Evolutionary conservation across 1,284 basidiomycete species (phyloP).

Genomic region (Chondrostereum purpureum): DNA sequence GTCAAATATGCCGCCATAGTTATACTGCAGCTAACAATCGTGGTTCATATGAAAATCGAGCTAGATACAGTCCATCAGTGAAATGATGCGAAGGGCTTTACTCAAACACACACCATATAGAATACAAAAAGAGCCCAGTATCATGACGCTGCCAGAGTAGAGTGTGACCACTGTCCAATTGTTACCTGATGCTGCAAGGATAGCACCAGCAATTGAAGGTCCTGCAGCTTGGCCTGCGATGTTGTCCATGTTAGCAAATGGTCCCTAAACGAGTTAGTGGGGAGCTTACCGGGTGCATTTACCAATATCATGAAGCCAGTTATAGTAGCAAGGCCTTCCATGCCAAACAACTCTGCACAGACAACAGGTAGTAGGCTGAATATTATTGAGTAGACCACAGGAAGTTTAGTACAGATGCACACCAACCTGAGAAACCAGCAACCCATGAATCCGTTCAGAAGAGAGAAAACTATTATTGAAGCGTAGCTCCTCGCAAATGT

Average conservation of each 20-base stretch:
- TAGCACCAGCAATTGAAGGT: slow-evolving; percentile 17
- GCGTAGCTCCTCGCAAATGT: slow-evolving; percentile 18
- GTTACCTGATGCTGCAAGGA: slow-evolving; percentile 16
- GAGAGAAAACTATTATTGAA: slow-evolving; percentile 17
- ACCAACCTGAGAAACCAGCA: slow-evolving; percentile 17
- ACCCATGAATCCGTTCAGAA: slow-evolving; percentile 19
- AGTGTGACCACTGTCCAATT: slow-evolving; percentile 19
- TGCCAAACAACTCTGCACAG: slow-evolving; percentile 19
- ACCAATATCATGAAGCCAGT: slow-evolving; percentile 20
- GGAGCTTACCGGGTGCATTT: slow-evolving; percentile 15
- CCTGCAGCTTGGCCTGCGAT: slow-evolving; percentile 18
- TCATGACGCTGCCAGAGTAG: slow-evolving; percentile 17
- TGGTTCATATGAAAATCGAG: background rate
- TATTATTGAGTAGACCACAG: background rate
- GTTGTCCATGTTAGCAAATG: background rate
- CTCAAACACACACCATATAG: slow-evolving; percentile 15
- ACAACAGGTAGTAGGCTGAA: slow-evolving; percentile 20
- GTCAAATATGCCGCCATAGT: no score
- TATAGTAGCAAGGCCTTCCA: slow-evolving; percentile 19
- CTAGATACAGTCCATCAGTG: background rate
- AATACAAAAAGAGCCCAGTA: slow-evolving; percentile 16
- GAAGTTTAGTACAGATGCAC: background rate
- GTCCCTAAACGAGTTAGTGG: background rate
- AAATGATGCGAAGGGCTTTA: background rate
- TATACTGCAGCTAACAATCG: background rate